Evolutionary conservation across 257 asterid species (phyloP).

Genomic region (Solanum acaule): DNA sequence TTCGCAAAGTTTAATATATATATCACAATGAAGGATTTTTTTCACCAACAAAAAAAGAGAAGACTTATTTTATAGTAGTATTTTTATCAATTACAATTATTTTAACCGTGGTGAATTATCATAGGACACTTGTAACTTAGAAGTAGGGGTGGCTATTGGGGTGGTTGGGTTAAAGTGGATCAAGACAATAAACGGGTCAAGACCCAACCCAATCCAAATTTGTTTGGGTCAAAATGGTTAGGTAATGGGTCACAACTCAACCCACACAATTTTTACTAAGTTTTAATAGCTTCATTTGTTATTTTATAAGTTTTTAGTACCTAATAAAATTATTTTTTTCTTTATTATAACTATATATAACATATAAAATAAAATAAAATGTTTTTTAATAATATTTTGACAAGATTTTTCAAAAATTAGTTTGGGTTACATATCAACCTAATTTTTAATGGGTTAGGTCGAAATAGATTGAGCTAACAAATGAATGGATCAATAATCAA

Average conservation of each 20-base stretch:
- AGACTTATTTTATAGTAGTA: background rate
- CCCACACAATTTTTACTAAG: background rate
- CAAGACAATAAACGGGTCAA: background rate
- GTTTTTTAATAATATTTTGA: too few relatives aligned
- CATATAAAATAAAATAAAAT: too few relatives aligned
- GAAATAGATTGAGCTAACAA: background rate
- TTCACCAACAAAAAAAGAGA: background rate
- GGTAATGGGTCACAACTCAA: background rate
- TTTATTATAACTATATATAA: too few relatives aligned
- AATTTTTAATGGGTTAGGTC: too few relatives aligned
- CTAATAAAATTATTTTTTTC: too few relatives aligned
- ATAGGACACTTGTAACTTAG: background rate
- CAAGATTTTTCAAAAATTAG: too few relatives aligned
- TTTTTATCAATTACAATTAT: background rate
- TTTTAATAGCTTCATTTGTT: too few relatives aligned
- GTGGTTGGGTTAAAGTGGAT: background rate
- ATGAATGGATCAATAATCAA: background rate
- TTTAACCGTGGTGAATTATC: background rate
- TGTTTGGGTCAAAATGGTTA: too few relatives aligned
- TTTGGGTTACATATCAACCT: background rate
- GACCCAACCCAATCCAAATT: background rate
- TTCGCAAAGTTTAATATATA: background rate
- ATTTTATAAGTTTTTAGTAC: too few relatives aligned
- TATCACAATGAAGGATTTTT: background rate
- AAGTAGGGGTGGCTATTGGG: background rate